Evolutionary conservation across 1,284 basidiomycete genomes (phyloP).

Genomic region (Apiotrichum sp.): DNA sequence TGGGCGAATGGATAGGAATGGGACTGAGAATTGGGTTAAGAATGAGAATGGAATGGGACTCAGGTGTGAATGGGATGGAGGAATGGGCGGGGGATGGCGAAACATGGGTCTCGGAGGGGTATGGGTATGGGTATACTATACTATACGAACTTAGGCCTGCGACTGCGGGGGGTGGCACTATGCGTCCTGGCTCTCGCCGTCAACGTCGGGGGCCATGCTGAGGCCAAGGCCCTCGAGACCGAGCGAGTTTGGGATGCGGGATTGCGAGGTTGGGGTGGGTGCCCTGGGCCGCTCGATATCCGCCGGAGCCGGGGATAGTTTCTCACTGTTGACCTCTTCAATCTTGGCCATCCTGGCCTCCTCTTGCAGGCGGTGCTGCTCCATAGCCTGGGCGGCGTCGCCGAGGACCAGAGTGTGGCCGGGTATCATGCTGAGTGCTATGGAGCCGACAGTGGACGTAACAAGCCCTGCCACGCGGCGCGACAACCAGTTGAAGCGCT

Average conservation of each 20-base stretch:
- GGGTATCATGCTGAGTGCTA: constrained; percentile 20
- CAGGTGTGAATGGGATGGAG: too few relatives aligned
- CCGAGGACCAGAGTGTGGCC: constrained; percentile 13
- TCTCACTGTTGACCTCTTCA: constrained; percentile 1
- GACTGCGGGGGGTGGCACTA: too few relatives aligned
- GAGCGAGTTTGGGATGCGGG: constrained; percentile 6
- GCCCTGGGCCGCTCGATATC: not conserved
- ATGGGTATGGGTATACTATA: too few relatives aligned
- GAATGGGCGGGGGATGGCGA: too few relatives aligned
- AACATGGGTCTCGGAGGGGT: too few relatives aligned
- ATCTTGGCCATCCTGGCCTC: constrained; percentile 2
- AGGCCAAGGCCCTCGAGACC: constrained; percentile 18
- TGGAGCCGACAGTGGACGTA: constrained; percentile 23
- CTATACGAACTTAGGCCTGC: too few relatives aligned
- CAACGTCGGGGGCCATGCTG: constrained; percentile 23
- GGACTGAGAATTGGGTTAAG: too few relatives aligned
- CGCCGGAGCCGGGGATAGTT: constrained; percentile 1
- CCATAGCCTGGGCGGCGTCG: constrained; percentile 5
- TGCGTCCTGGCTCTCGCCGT: constrained; percentile 13
- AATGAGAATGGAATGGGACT: too few relatives aligned
- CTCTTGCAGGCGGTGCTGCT: not conserved
- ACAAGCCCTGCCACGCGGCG: constrained; percentile 30
- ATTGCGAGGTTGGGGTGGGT: not conserved
- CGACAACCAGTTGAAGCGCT: constrained; percentile 31
- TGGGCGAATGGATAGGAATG: not conserved